Conservation (phyloP, 306 rosid genomes). For the Cucumis hystrix region DNA sequence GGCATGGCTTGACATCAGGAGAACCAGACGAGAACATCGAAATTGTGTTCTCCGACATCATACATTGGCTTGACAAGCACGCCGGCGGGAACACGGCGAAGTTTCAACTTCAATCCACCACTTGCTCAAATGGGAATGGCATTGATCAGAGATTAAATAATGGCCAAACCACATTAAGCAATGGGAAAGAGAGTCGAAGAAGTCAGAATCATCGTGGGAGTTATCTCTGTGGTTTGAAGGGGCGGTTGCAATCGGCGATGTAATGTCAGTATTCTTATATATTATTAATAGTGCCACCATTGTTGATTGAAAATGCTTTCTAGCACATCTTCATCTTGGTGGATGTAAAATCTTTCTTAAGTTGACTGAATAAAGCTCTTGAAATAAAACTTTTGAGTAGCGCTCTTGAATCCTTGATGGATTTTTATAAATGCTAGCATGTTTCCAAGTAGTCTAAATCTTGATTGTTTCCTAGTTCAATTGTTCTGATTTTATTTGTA, state of each 20-base stretch:
- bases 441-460: background rate
- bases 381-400: background rate
- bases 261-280: constrained; percentile 1
- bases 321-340: background rate
- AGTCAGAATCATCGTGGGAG: constrained; percentile 13
- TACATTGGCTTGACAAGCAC: constrained; percentile 52
- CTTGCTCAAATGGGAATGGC: constrained; percentile 4
- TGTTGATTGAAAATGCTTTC: background rate
- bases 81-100: background rate
- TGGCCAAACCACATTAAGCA: background rate
- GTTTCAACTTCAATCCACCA: background rate
- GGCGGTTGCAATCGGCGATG: constrained; percentile 27
- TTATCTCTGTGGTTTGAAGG: constrained; percentile 33
- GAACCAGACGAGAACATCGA: constrained; percentile 75
- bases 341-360: background rate
- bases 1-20: constrained; percentile 73
- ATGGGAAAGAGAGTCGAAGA: background rate
- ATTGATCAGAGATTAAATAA: constrained; percentile 10
- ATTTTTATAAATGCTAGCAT: background rate
- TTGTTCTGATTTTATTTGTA: too few species aligned
- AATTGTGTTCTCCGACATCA: constrained; percentile 50
- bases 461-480: too few species aligned
- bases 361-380: background rate
- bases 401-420: background rate
- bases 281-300: background rate